A percentile compares a stretch with the other conserved stretches of the same genome.
phyloP scores from a whole-genome alignment of 371 early-diverging fungal genomes.

The Mortierella polycephala region DNA sequence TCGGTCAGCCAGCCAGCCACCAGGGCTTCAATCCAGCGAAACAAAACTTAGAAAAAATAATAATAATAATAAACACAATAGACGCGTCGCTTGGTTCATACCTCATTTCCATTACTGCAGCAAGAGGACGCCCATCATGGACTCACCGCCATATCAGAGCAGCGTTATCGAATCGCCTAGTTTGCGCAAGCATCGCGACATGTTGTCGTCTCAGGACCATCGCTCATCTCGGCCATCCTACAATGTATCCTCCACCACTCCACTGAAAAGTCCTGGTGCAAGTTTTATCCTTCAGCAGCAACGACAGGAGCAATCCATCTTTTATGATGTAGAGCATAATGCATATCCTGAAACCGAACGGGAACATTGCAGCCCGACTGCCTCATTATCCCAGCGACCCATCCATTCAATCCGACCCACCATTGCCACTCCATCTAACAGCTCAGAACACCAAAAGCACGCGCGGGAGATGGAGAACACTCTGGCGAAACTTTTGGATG shows the following conservation, averaged over 20 bases:
- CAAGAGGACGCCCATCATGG: conserved; percentile 4
- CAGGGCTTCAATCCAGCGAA: too few species aligned
- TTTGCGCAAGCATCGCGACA: conserved; percentile 22
- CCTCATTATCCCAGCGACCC: neutral
- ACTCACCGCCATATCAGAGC: conserved; percentile 17
- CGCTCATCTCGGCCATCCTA: conserved; percentile 6
- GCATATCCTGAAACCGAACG: neutral
- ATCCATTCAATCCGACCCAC: neutral
- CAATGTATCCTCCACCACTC: conserved; percentile 17
- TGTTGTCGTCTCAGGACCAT: neutral
- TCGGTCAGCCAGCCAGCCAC: too few species aligned
- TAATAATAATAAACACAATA: too few species aligned
- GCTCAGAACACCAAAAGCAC: conserved; percentile 14
- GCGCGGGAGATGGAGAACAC: conserved; percentile 15
- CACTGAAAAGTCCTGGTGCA: conserved; percentile 22
- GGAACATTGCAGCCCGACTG: neutral
- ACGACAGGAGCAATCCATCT: conserved; percentile 5
- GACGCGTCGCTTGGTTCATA: too few species aligned
- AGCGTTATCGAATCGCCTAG: conserved; percentile 34
- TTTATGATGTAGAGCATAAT: neutral
- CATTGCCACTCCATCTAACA: neutral
- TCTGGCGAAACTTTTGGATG: conserved; percentile 9
- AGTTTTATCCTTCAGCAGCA: conserved; percentile 11
- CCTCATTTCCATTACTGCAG: too few species aligned
- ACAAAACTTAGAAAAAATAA: too few species aligned